Evolutionary conservation across 208 protist species (phyloP), one percentile per base, ranked within the genome.

Genomic region (Porcisia hertigi): DNA sequence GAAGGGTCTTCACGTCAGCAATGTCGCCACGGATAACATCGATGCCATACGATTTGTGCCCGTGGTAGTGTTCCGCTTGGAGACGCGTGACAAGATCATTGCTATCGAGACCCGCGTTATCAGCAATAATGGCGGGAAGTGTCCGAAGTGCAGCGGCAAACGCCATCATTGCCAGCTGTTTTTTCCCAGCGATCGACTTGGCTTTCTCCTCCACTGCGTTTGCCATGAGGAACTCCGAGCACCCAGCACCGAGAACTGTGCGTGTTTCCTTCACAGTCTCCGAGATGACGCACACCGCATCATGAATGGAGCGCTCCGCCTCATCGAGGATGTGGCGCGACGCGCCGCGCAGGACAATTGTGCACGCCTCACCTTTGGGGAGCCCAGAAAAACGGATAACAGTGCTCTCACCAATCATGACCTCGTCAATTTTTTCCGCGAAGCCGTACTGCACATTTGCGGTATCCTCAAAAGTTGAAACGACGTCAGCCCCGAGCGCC

Each of bases 261-360:
- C 94, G 84, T 5, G 96, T 97, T 75, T 99, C 96, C 69, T 94
- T 93, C 16, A 99, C 94, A 0, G 97, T 99, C 85, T 99, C 93
- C 16, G 97, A 96, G 41, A 99, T 97, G 16, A 99, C 99, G 89
- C 99, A 99, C 3, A 99, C 85, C 5, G 99, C 99, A 86, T 99
- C 99, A 90, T 99, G 99, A 20, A 99, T 92, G 57, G 98, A 99
- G 78, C 99, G 92, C 76, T 99, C 99, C 41, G 98, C 98, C 86
- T 99, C 99, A 77, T 99, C 99, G 18, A 99, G 89, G 58, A 99
- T 96, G 80, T 99, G 99, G 43, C 94, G 85, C n/a, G 98, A 99
- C 36, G 98, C 98, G 74, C 99, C 99, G 69, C 99, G 93, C 43
- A 99, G 88, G 34, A 99, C 99, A 81, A 99, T 99, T 14, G 99